Evolutionary conservation across 2,329 filamentous ascomycete genomes (phyloP).

Genomic region (Ophiostoma himal-ulmi): DNA sequence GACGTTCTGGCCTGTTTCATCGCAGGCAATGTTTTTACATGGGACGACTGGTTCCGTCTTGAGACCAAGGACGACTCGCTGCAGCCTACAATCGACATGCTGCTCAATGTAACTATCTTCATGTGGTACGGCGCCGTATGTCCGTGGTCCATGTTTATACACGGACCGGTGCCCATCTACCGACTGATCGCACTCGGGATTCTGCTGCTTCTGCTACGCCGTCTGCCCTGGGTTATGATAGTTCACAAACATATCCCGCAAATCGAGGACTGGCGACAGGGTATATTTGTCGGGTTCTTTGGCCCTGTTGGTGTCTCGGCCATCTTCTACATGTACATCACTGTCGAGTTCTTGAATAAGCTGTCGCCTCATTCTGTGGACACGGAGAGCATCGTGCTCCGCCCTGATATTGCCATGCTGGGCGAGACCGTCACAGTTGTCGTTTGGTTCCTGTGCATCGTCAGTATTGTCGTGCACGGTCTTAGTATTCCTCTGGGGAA

Average conservation of each 20-base stretch:
- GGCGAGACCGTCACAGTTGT: constrained; percentile 63
- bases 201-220: constrained; percentile 68
- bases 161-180: constrained; percentile 62
- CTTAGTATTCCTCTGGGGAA: constrained; percentile 74
- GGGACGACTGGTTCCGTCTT: constrained; percentile 89
- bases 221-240: constrained; percentile 68
- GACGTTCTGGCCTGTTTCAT: constrained; percentile 90
- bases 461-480: constrained; percentile 79
- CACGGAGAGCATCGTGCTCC: constrained; percentile 54
- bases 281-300: constrained; percentile 85
- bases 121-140: constrained; percentile 85
- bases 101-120: constrained; percentile 82
- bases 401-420: constrained; percentile 52
- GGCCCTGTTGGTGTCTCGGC: constrained; percentile 89
- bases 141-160: constrained; percentile 67
- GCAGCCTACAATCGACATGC: constrained; percentile 92
- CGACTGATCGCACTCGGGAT: constrained; percentile 69
- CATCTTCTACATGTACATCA: constrained; percentile 82
- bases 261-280: constrained; percentile 67
- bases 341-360: constrained; percentile 62
- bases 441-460: constrained; percentile 81
- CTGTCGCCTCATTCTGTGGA: constrained; percentile 55
- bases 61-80: constrained; percentile 85
- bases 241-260: constrained; percentile 73
- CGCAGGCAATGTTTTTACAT: constrained; percentile 84